Conservation (phyloP, 805 yeast genomes). For the Metschnikowia sp. region DNA sequence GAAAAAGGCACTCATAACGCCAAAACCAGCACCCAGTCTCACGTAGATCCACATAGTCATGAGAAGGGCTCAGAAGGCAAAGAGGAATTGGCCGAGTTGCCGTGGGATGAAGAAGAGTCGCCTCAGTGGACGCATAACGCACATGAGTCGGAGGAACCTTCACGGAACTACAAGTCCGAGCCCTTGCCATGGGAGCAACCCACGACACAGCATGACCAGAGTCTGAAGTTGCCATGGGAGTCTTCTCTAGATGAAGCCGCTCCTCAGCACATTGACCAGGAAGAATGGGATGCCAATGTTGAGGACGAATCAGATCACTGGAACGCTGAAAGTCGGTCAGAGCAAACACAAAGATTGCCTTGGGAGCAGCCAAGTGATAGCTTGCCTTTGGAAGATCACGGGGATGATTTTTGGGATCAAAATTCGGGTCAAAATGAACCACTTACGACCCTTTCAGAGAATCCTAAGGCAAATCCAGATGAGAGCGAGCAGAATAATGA, state of each 20-base stretch:
- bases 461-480: background rate
- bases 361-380: too few relatives aligned
- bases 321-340: background rate
- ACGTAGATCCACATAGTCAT: background rate
- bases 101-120: conserved; percentile 12
- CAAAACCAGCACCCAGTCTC: too few relatives aligned
- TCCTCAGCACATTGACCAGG: background rate
- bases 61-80: background rate
- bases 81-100: conserved; percentile 7
- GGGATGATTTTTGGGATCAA: background rate
- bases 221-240: too few relatives aligned
- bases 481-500: background rate
- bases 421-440: too few relatives aligned
- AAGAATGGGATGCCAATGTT: background rate
- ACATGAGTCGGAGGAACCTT: background rate
- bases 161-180: background rate
- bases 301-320: background rate
- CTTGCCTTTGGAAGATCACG: background rate
- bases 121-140: background rate
- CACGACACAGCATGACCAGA: background rate
- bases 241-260: background rate
- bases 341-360: too few relatives aligned
- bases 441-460: background rate
- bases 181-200: background rate
- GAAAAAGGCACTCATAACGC: background rate